phyloP scores from a whole-genome alignment of 441 rosid species.

The Bruguiera hainesii region DNA sequence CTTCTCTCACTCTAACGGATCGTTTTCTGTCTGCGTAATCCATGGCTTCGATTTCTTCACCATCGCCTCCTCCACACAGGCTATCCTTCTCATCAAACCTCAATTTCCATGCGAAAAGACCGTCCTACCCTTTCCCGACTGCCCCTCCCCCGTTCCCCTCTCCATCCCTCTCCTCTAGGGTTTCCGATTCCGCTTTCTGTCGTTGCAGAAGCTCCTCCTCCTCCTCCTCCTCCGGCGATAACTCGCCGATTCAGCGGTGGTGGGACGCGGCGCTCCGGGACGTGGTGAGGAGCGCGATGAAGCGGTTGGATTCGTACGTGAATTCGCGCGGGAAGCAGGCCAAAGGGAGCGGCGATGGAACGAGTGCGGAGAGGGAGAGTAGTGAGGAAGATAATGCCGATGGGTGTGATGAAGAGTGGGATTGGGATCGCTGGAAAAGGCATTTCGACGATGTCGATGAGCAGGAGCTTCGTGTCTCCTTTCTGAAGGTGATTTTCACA shows the following conservation, averaged over 20 bases:
- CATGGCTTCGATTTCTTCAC: slow-evolving; percentile 53
- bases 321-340: slow-evolving; percentile 25
- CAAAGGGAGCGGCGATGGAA: slow-evolving; percentile 9
- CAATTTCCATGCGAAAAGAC: slow-evolving; percentile 33
- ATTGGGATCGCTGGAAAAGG: slow-evolving; percentile 89
- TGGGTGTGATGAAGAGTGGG: slow-evolving; percentile 54
- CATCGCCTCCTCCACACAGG: slow-evolving; percentile 38
- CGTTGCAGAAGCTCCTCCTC: slow-evolving; percentile 43
- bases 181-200: slow-evolving; percentile 39
- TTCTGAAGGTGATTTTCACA: slow-evolving; percentile 51
- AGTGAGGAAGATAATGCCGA: slow-evolving; percentile 1
- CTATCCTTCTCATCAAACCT: slow-evolving; percentile 33
- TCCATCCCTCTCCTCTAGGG: slow-evolving; percentile 24
- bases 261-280: slow-evolving; percentile 65
- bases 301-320: slow-evolving; percentile 54
- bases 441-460: slow-evolving; percentile 84
- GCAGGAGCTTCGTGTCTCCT: slow-evolving; percentile 72
- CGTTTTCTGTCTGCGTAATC: slow-evolving; percentile 7
- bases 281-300: slow-evolving; percentile 45
- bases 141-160: too few species aligned
- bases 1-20: neutral
- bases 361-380: slow-evolving; percentile 9
- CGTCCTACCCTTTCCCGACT: slow-evolving; percentile 31
- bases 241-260: slow-evolving; percentile 27
- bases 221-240: slow-evolving; percentile 27